A percentile compares a stretch with the other conserved stretches of the same genome.
Evolutionary conservation across 495 filamentous ascomycete genomes (phyloP).

Genomic region (Cercophora sp.): DNA sequence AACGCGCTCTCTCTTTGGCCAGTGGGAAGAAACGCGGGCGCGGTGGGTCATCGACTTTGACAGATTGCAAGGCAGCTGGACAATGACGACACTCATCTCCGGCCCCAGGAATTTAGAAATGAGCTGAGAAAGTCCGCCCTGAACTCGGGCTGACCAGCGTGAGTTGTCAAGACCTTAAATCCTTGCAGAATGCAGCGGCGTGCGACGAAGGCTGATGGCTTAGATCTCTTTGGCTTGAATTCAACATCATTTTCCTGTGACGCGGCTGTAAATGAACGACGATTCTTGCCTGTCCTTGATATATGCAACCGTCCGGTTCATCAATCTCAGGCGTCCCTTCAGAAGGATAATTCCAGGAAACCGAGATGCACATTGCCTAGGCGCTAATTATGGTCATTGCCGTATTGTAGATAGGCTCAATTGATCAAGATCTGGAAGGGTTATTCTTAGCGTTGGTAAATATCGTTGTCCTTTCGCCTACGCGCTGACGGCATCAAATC

Average conservation of each 20-base stretch:
- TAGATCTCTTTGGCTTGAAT: neutral
- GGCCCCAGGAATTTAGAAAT: constrained; percentile 8
- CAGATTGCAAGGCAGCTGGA: constrained; percentile 4
- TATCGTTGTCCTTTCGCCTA: too few species aligned
- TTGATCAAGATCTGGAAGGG: neutral
- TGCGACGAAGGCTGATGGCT: neutral
- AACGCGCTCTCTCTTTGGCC: constrained; percentile 1
- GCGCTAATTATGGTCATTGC: neutral
- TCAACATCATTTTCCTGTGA: constrained; percentile 9
- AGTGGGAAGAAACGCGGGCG: neutral
- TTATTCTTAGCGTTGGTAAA: neutral
- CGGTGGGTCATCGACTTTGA: constrained; percentile 1
- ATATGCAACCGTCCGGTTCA: too few species aligned
- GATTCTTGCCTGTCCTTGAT: constrained; percentile 7
- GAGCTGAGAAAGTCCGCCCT: neutral
- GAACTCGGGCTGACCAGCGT: neutral
- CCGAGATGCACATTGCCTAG: neutral
- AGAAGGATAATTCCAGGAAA: too few species aligned
- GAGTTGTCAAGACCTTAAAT: too few species aligned
- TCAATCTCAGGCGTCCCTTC: neutral
- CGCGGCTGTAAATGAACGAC: constrained; percentile 5
- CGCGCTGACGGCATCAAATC: too few species aligned
- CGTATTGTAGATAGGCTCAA: constrained; percentile 3
- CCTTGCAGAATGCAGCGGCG: too few species aligned
- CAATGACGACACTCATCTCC: constrained; percentile 16